phyloP scores from a whole-genome alignment of 495 filamentous ascomycete genomes.

The Margaritispora aquatica region DNA sequence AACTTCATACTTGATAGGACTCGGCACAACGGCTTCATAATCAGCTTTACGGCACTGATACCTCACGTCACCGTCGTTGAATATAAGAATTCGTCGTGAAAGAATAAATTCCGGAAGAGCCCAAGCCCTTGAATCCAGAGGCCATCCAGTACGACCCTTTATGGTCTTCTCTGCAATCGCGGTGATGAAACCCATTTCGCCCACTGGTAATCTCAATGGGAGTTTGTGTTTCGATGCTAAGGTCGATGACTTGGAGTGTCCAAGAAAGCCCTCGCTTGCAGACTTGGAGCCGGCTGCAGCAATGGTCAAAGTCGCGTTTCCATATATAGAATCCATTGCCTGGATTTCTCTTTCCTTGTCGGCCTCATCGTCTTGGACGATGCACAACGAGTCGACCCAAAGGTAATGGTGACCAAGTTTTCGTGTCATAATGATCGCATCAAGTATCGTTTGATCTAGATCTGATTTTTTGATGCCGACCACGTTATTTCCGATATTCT shows the following conservation, averaged over 20 bases:
- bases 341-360: not conserved
- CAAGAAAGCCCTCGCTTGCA: not conserved
- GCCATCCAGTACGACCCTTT: not conserved
- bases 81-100: not conserved
- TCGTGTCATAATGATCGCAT: not conserved
- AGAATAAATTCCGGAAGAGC: not conserved
- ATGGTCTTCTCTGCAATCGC: not conserved
- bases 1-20: not conserved
- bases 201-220: not conserved
- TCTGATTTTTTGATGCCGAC: not conserved
- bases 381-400: conserved; percentile 1
- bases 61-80: not conserved
- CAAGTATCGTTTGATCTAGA: not conserved
- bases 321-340: not conserved
- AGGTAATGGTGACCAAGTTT: not conserved
- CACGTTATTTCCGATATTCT: not conserved
- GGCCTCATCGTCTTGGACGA: not conserved
- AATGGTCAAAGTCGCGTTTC: not conserved
- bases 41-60: not conserved
- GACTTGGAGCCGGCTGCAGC: not conserved
- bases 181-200: not conserved
- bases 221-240: not conserved
- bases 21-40: not conserved
- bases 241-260: not conserved
- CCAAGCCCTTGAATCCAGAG: not conserved